These are phyloP conservation scores for Zangia roseola DNA, from an alignment of 768 basidiomycete genomes.

Conservation along the genomic window DNA sequence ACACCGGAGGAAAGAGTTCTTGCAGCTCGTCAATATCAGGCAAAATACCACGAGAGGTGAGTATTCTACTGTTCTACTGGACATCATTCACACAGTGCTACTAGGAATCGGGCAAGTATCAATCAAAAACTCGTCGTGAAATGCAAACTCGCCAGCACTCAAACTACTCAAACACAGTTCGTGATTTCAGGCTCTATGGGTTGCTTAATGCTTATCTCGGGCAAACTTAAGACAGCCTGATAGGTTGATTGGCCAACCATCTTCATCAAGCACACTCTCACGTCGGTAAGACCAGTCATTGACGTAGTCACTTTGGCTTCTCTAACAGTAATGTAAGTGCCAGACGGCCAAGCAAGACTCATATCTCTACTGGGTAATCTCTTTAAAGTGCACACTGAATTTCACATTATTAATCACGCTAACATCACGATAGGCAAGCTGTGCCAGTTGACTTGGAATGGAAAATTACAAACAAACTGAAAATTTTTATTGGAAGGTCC, in stretches of 20 bases:
- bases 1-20: neutral
- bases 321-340: too few species aligned
- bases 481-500: neutral
- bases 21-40: neutral
- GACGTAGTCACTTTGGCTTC: too few species aligned
- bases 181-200: too few species aligned
- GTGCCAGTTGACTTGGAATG: too few species aligned
- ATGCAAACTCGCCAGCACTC: neutral
- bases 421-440: too few species aligned
- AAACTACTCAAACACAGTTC: neutral
- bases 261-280: neutral
- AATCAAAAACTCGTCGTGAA: neutral
- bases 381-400: too few species aligned
- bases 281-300: neutral
- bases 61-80: neutral
- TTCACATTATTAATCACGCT: too few species aligned
- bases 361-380: too few species aligned
- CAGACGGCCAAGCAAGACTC: too few species aligned
- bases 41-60: neutral
- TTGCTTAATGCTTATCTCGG: neutral
- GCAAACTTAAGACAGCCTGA: neutral
- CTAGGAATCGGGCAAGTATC: neutral
- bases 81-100: neutral
- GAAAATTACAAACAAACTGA: neutral
- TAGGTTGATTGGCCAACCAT: neutral